Evolutionary conservation across 2,329 filamentous ascomycete species (phyloP).

Genomic region (Gaeumannomyces sp.): DNA sequence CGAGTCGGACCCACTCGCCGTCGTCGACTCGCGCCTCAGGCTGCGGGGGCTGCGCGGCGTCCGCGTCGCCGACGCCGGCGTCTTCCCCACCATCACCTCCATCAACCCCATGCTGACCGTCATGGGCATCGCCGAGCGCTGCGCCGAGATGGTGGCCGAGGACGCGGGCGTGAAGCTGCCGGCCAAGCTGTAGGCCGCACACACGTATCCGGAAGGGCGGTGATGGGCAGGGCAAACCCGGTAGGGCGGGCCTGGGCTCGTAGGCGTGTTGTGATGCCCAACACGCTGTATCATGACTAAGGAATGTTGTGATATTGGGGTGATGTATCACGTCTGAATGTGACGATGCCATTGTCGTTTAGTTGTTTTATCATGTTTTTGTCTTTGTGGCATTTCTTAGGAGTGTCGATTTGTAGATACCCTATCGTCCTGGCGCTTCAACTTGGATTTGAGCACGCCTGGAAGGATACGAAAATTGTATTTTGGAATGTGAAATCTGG

Average conservation of each 20-base stretch:
- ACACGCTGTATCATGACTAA: no score
- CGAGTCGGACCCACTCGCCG: slow-evolving; percentile 60
- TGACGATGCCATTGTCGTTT: neutral
- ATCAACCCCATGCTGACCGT: slow-evolving; percentile 93
- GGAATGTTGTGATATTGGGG: no score
- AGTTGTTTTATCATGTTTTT: neutral
- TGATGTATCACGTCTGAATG: no score
- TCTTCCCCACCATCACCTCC: slow-evolving; percentile 28
- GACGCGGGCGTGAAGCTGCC: slow-evolving; percentile 45
- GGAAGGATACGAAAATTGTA: neutral
- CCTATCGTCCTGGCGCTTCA: neutral
- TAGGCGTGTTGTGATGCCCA: no score
- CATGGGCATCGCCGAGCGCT: slow-evolving; percentile 73
- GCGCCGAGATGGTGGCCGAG: slow-evolving; percentile 74
- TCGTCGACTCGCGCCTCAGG: slow-evolving; percentile 32
- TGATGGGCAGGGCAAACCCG: no score
- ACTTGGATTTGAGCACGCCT: neutral
- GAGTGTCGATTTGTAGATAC: neutral
- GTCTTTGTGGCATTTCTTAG: neutral
- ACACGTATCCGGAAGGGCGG: no score
- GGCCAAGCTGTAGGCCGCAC: slow-evolving; percentile 11
- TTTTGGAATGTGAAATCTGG: neutral
- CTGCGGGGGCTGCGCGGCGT: slow-evolving; percentile 20
- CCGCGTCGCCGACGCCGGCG: slow-evolving; percentile 23
- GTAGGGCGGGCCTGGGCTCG: no score